Percentiles rank a stretch among this genome's conserved stretches.
These are phyloP conservation scores for Xylariaceae sp. DNA, from an alignment of 2,329 filamentous ascomycete genomes.

Conservation along the genomic window DNA sequence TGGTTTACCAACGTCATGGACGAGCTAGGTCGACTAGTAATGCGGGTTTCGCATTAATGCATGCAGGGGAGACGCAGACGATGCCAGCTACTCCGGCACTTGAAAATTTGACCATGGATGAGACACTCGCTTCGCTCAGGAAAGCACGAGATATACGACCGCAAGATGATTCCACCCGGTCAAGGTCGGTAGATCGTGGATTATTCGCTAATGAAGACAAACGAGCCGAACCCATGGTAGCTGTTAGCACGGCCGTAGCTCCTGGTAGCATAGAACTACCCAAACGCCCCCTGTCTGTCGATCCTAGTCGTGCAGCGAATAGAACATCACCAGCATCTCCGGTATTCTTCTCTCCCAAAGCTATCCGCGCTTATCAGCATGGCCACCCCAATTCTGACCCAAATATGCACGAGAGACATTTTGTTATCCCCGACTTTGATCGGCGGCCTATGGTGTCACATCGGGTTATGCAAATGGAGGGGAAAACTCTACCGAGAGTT, in stretches of 20 bases:
- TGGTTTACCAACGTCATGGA: conserved; percentile 48
- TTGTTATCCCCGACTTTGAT: conserved; percentile 45
- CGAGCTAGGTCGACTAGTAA: conserved; percentile 53
- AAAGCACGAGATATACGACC: conserved; percentile 49
- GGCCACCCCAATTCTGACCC: conserved; percentile 52
- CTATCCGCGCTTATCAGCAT: conserved; percentile 50
- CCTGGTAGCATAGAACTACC: conserved; percentile 64
- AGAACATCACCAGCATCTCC: conserved; percentile 44
- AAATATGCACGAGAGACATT: conserved; percentile 49
- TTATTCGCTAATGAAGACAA: conserved; percentile 66
- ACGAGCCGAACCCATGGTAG: conserved; percentile 67
- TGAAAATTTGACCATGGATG: conserved; percentile 42
- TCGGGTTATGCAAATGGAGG: conserved; percentile 48
- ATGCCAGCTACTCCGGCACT: conserved; percentile 47
- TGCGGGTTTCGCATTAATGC: conserved; percentile 51
- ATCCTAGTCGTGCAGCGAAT: conserved; percentile 44
- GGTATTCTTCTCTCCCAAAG: conserved; percentile 47
- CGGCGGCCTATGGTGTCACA: conserved; percentile 57
- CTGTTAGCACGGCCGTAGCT: conserved; percentile 65
- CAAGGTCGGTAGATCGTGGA: conserved; percentile 68
- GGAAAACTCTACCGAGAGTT: conserved; percentile 42
- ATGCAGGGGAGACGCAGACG: conserved; percentile 43
- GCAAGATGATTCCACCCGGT: conserved; percentile 56
- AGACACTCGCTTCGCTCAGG: conserved; percentile 52
- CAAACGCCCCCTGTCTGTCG: conserved; percentile 53